Conservation (phyloP, 768 basidiomycete genomes). For the Calocybe indica region DNA sequence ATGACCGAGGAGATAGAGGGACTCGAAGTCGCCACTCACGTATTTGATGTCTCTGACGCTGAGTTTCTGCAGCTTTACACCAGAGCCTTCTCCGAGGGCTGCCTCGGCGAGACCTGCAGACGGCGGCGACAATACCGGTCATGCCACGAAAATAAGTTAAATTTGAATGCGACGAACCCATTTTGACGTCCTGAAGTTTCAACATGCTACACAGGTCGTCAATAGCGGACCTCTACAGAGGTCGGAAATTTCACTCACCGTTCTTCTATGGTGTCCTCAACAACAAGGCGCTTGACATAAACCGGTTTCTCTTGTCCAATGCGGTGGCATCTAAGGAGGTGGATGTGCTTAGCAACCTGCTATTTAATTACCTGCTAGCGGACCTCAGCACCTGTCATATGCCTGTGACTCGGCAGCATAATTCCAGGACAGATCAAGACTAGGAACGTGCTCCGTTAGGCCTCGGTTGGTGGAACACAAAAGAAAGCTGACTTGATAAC, state of each 20-base stretch:
- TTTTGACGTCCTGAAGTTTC: conserved; percentile 62
- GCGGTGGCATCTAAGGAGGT: conserved; percentile 48
- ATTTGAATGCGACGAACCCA: conserved; percentile 26
- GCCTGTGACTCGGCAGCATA: conserved; percentile 69
- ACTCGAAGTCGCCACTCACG: conserved; percentile 26
- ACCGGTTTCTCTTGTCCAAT: conserved; percentile 69
- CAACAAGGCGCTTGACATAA: conserved; percentile 59
- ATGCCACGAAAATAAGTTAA: background rate
- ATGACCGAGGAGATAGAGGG: too few relatives aligned
- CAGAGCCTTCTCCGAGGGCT: conserved; percentile 63
- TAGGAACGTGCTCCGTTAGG: conserved; percentile 14
- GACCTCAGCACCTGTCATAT: conserved; percentile 28
- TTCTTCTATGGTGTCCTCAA: conserved; percentile 70
- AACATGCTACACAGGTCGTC: conserved; percentile 45
- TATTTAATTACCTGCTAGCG: too few relatives aligned
- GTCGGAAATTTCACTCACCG: conserved; percentile 38
- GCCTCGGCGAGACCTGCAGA: conserved; percentile 52
- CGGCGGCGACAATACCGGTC: background rate
- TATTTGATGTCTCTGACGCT: conserved; percentile 66
- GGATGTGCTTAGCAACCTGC: background rate
- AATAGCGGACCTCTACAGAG: background rate
- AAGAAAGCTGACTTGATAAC: conserved; percentile 50
- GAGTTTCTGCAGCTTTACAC: conserved; percentile 54
- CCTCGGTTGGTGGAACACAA: background rate
- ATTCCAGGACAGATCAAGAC: conserved; percentile 73